These are phyloP conservation scores for Rhytidhysteron rufulum DNA, from an alignment of 2,329 filamentous ascomycete genomes.

Conservation along the genomic window DNA sequence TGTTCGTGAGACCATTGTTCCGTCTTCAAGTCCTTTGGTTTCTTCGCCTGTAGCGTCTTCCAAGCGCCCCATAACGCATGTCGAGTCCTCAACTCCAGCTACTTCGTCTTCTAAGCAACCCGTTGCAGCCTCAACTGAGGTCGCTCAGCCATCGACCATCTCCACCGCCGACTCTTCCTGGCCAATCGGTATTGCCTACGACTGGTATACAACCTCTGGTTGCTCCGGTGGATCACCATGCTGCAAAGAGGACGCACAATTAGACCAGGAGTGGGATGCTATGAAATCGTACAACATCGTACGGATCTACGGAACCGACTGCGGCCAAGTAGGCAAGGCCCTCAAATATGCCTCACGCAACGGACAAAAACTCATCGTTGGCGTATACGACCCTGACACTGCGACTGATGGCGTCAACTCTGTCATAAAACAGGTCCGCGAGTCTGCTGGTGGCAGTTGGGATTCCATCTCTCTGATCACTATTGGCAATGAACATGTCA, in stretches of 20 bases:
- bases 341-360: conserved; percentile 60
- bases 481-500: conserved; percentile 77
- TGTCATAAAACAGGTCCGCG: conserved; percentile 56
- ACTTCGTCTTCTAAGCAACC: too few species aligned
- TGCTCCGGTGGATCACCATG: conserved; percentile 7
- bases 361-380: conserved; percentile 68
- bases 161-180: background rate
- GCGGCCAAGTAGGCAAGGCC: conserved; percentile 64
- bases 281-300: conserved; percentile 60
- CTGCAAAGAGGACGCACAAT: conserved; percentile 64
- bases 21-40: too few species aligned
- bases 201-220: conserved; percentile 21
- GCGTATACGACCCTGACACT: conserved; percentile 61
- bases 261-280: conserved; percentile 61
- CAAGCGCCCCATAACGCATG: too few species aligned
- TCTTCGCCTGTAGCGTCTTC: too few species aligned
- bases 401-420: conserved; percentile 51
- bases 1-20: too few species aligned
- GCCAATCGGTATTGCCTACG: conserved; percentile 31
- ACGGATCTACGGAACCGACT: conserved; percentile 78
- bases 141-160: too few species aligned
- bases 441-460: conserved; percentile 56
- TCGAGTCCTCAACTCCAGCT: too few species aligned
- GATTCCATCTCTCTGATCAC: conserved; percentile 64
- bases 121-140: too few species aligned